phyloP scores from a whole-genome alignment of 805 yeast genomes.

The Barnettozyma pratensis region DNA sequence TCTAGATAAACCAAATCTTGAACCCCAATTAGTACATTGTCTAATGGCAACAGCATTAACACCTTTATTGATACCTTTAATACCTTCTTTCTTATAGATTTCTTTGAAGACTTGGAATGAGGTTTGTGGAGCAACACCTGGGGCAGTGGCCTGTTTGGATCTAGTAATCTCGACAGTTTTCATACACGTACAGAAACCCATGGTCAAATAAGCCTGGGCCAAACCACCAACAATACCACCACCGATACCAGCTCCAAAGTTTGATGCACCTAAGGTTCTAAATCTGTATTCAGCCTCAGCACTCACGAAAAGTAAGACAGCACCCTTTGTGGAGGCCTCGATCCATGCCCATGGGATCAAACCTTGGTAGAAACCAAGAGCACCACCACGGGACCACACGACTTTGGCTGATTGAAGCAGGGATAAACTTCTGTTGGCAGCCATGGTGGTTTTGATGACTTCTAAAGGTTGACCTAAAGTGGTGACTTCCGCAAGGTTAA shows the following conservation, averaged over 20 bases:
- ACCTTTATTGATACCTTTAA: conserved; percentile 93
- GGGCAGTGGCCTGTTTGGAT: conserved; percentile 60
- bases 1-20: conserved; percentile 89
- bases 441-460: conserved; percentile 96
- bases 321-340: conserved; percentile 99
- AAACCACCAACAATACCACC: conserved; percentile 97
- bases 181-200: conserved; percentile 99
- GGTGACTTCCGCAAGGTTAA: conserved; percentile 88
- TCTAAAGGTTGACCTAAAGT: conserved; percentile 96
- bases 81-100: conserved; percentile 80
- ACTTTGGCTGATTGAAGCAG: conserved; percentile 62
- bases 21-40: conserved; percentile 99
- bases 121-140: conserved; percentile 68
- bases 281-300: conserved; percentile 85
- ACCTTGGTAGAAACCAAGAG: conserved; percentile 92
- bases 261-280: conserved; percentile 55
- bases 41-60: conserved; percentile 98
- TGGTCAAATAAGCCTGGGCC: conserved; percentile 91
- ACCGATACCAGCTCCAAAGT: conserved; percentile 82
- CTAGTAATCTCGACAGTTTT: conserved; percentile 97
- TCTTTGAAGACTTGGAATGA: conserved; percentile 84
- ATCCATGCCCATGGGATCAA: conserved; percentile 99
- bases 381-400: conserved; percentile 93
- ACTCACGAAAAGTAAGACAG: conserved; percentile 86
- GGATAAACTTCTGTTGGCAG: conserved; percentile 79